phyloP scores from a whole-genome alignment of 75 land plant genomes.

The Picea sitchensis region DNA sequence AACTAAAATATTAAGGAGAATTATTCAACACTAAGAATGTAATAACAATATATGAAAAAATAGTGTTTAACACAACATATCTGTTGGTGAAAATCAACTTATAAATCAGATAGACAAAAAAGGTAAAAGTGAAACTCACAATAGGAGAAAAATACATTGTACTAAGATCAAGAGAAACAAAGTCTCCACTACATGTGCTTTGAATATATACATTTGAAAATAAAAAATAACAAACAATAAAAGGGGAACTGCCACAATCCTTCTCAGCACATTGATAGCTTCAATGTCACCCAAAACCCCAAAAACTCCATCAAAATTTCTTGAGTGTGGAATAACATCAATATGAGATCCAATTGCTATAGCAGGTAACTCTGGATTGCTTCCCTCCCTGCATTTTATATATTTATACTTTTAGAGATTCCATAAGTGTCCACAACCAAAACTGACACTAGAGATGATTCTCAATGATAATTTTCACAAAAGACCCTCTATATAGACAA shows the following conservation, averaged over 20 bases:
- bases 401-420: no score
- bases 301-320: constrained; percentile 95
- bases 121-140: not conserved
- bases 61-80: not conserved
- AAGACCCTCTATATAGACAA: no score
- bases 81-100: not conserved
- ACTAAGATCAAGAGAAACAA: not conserved
- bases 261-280: constrained; percentile 73
- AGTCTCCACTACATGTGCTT: not conserved
- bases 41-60: not conserved
- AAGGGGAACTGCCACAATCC: constrained; percentile 28
- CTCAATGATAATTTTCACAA: no score
- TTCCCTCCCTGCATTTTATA: constrained; percentile 64
- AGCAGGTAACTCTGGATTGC: constrained; percentile 40
- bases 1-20: not conserved
- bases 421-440: no score
- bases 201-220: not conserved
- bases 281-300: constrained; percentile 97
- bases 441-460: no score
- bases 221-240: no score
- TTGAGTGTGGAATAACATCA: constrained; percentile 97
- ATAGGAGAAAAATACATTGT: constrained; percentile 1
- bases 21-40: not conserved
- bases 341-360: constrained; percentile 94
- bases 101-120: not conserved